These are phyloP conservation scores for Populus simonii DNA, from an alignment of 345 rosid genomes.

Conservation along the genomic window DNA sequence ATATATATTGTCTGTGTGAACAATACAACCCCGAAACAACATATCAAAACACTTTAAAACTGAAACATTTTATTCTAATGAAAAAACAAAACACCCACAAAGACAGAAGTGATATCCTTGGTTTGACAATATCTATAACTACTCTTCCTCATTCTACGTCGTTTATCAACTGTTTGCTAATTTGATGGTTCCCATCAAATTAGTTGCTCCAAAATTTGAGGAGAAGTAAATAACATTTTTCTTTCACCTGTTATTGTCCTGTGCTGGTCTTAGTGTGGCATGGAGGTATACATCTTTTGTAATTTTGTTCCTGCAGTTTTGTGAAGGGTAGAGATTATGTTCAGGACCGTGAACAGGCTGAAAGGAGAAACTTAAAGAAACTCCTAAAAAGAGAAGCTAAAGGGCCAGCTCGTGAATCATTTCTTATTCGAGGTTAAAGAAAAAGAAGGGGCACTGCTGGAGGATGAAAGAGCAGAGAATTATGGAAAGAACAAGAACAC, in stretches of 20 bases:
- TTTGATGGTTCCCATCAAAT: slow-evolving; percentile 43
- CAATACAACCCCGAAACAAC: too few species aligned
- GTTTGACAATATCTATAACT: too few species aligned
- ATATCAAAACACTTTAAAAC: too few species aligned
- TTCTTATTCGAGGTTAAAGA: slow-evolving; percentile 55
- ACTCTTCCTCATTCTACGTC: too few species aligned
- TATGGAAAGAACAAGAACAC: slow-evolving; percentile 84
- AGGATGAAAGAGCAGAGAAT: slow-evolving; percentile 66
- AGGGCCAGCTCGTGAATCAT: slow-evolving; percentile 70
- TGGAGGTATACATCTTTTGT: slow-evolving; percentile 5
- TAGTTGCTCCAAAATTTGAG: slow-evolving; percentile 77
- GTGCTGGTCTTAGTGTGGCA: background rate
- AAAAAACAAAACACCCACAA: too few species aligned
- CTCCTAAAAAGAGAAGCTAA: slow-evolving; percentile 53
- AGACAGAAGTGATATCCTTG: too few species aligned
- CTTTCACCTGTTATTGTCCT: background rate
- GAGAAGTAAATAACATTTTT: slow-evolving; percentile 47
- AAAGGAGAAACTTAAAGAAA: slow-evolving; percentile 60
- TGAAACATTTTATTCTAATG: too few species aligned
- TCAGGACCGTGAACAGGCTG: slow-evolving; percentile 77
- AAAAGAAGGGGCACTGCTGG: slow-evolving; percentile 44
- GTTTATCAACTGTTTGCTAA: too few species aligned
- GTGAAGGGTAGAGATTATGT: slow-evolving; percentile 86
- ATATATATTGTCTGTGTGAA: too few species aligned
- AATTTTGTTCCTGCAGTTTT: slow-evolving; percentile 56